These are phyloP conservation scores for Lunasporangiospora selenospora DNA, from an alignment of 192 early-diverging fungal genomes.

Conservation along the genomic window DNA sequence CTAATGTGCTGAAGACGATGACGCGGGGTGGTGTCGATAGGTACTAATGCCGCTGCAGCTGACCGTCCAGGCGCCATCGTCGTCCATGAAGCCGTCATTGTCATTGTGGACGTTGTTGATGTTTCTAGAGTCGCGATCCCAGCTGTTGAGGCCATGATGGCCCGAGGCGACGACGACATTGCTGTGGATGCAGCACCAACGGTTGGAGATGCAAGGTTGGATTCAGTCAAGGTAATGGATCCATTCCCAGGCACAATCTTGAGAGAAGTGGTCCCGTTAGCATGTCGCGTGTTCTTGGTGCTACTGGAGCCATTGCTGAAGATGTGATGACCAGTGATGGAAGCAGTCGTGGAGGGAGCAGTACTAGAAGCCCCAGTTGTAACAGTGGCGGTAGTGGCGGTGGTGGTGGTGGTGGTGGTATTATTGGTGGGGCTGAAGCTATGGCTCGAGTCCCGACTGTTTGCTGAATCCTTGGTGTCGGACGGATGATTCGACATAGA, in stretches of 20 bases:
- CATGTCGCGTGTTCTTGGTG: neutral
- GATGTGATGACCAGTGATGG: too few relatives aligned
- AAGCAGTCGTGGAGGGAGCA: neutral
- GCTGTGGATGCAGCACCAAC: too few relatives aligned
- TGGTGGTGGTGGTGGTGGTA: too few relatives aligned
- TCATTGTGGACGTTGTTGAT: neutral
- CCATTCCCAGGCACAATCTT: neutral
- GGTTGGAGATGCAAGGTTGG: neutral
- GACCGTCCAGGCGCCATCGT: neutral
- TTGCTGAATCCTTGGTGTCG: too few relatives aligned
- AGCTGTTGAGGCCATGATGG: neutral
- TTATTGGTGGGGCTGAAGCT: too few relatives aligned
- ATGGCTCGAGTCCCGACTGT: too few relatives aligned
- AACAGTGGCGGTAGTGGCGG: too few relatives aligned
- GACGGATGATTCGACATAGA: too few relatives aligned
- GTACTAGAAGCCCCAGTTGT: neutral
- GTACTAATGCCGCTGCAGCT: neutral
- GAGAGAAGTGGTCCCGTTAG: neutral
- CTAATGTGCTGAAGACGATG: conserved; percentile 2
- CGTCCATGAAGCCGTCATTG: neutral
- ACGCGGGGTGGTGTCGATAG: too few relatives aligned
- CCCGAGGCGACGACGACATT: neutral
- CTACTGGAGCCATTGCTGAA: neutral
- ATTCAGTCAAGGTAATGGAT: neutral
- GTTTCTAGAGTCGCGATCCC: neutral